Conservation (phyloP, 352 stramenopile genomes). For the Aphanomyces astaci region DNA sequence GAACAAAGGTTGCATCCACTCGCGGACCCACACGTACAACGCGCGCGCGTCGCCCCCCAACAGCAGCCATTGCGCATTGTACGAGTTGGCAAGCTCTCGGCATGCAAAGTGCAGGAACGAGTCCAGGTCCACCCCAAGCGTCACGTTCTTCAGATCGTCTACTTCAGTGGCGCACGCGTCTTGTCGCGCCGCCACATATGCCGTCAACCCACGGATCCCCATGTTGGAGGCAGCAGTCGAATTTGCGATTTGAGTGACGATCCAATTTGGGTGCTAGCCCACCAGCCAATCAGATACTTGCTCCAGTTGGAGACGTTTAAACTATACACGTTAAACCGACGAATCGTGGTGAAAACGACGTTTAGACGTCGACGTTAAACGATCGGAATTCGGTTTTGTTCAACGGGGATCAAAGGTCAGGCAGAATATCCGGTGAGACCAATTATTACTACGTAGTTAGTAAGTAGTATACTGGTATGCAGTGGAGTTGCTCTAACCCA, state of each 20-base stretch:
- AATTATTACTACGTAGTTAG: too few species aligned
- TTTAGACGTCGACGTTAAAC: too few species aligned
- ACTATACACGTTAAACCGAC: too few species aligned
- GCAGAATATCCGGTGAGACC: too few species aligned
- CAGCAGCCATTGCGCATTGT: slow-evolving; percentile 44
- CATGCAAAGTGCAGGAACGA: slow-evolving; percentile 71
- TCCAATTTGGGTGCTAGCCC: neutral
- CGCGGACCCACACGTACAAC: slow-evolving; percentile 41
- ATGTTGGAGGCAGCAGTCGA: slow-evolving; percentile 3
- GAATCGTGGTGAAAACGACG: too few species aligned
- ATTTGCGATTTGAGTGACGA: neutral
- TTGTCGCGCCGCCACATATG: slow-evolving; percentile 1
- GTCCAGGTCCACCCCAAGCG: slow-evolving; percentile 72
- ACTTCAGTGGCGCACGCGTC: neutral
- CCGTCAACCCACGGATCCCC: slow-evolving; percentile 20
- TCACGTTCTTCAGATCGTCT: slow-evolving; percentile 36
- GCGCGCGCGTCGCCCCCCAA: slow-evolving; percentile 33
- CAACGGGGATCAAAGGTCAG: too few species aligned
- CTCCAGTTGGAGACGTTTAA: too few species aligned
- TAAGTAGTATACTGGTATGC: too few species aligned
- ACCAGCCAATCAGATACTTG: neutral
- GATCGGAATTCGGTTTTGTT: too few species aligned
- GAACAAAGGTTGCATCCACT: slow-evolving; percentile 33
- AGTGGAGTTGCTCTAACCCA: too few species aligned
- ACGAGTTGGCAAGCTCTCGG: slow-evolving; percentile 37